A percentile compares a stretch with the other conserved stretches of the same genome.
These are phyloP conservation scores for Coemansia sp. DNA, from an alignment of 192 early-diverging fungal genomes.

Conservation along the genomic window DNA sequence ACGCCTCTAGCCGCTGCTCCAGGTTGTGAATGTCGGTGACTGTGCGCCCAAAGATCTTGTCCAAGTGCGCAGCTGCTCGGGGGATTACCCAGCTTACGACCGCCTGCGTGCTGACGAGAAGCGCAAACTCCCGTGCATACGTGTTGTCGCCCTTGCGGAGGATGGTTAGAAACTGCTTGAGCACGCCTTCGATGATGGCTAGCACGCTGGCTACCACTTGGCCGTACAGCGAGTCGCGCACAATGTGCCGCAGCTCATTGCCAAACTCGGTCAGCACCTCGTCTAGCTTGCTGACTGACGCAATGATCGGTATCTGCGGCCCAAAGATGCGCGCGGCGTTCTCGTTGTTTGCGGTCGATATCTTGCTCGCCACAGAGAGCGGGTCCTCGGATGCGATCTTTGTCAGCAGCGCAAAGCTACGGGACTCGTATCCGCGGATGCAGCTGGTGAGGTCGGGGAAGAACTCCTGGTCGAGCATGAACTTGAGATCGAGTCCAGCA, in stretches of 20 bases:
- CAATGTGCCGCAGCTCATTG: slow-evolving; percentile 53
- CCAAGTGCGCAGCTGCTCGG: slow-evolving; percentile 40
- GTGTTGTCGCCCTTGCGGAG: slow-evolving; percentile 28
- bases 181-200: slow-evolving; percentile 50
- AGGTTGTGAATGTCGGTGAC: slow-evolving; percentile 56
- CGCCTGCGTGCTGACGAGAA: slow-evolving; percentile 52
- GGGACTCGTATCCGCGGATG: slow-evolving; percentile 67
- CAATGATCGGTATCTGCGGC: slow-evolving; percentile 41
- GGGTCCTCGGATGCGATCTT: slow-evolving; percentile 68
- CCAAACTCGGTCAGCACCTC: slow-evolving; percentile 50
- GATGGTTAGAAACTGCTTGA: slow-evolving; percentile 49
- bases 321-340: slow-evolving; percentile 34
- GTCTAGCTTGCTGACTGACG: slow-evolving; percentile 49
- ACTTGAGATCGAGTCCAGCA: slow-evolving; percentile 81
- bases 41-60: slow-evolving; percentile 51
- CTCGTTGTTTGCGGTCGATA: slow-evolving; percentile 31
- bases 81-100: slow-evolving; percentile 55
- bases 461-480: slow-evolving; percentile 79
- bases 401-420: slow-evolving; percentile 62
- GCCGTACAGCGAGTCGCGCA: slow-evolving; percentile 56
- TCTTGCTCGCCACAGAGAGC: slow-evolving; percentile 60
- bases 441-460: slow-evolving; percentile 69
- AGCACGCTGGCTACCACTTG: slow-evolving; percentile 53
- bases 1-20: slow-evolving; percentile 53
- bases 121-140: slow-evolving; percentile 44